Percentiles rank a stretch among this genome's conserved stretches.
These are phyloP conservation scores for Cryptosporidium felis DNA, from an alignment of 169 alveolate species.

Conservation along the genomic window DNA sequence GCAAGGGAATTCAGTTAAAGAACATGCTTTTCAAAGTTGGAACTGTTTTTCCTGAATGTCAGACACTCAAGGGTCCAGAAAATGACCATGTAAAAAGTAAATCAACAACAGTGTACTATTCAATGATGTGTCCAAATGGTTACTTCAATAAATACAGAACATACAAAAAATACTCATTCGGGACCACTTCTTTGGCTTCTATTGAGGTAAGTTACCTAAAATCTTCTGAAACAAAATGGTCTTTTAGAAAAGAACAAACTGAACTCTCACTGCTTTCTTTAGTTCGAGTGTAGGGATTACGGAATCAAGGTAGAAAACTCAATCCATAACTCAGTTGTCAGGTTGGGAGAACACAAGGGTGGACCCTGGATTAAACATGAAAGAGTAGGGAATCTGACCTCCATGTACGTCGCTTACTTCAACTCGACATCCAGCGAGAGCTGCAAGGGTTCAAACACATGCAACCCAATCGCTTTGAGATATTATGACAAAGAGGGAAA, in stretches of 20 bases:
- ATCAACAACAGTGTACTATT: slow-evolving; percentile 1
- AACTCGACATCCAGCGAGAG: slow-evolving; percentile 18
- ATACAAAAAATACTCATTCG: slow-evolving; percentile 46
- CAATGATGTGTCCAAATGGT: slow-evolving; percentile 65
- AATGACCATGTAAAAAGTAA: slow-evolving; percentile 6
- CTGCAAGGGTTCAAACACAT: slow-evolving; percentile 54
- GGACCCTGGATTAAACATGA: slow-evolving; percentile 45
- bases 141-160: slow-evolving; percentile 31
- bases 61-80: slow-evolving; percentile 50
- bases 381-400: slow-evolving; percentile 27
- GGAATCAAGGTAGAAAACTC: slow-evolving; percentile 33
- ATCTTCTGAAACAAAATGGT: not conserved
- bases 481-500: slow-evolving; percentile 38
- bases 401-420: slow-evolving; percentile 35
- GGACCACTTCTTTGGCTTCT: slow-evolving; percentile 43
- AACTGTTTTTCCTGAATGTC: slow-evolving; percentile 29
- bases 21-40: slow-evolving; percentile 37
- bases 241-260: not conserved
- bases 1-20: slow-evolving; percentile 29
- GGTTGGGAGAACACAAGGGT: slow-evolving; percentile 36
- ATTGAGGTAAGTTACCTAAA: slow-evolving; percentile 61
- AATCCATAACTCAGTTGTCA: slow-evolving; percentile 10
- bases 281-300: slow-evolving; percentile 45
- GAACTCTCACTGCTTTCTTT: not conserved
- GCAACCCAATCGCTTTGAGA: slow-evolving; percentile 56